Evolutionary conservation across 2,329 filamentous ascomycete species (phyloP), one percentile per base, ranked within the genome.

Genomic region (Shiraia sp.): DNA sequence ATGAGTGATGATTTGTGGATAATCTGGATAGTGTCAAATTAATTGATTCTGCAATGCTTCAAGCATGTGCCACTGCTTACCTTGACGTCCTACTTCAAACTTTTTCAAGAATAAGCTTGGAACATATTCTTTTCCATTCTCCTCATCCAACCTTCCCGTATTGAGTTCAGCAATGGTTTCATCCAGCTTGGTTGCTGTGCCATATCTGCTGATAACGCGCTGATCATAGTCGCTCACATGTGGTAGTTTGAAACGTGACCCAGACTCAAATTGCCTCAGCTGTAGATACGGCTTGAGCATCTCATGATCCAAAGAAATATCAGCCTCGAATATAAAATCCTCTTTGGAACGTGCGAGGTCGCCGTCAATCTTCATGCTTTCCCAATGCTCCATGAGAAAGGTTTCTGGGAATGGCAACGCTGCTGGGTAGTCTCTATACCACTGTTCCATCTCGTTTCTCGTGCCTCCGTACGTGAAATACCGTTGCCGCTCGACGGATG

Each of bases 181-280:
- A 5, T 23, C 12, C 7, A 57, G 40, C 10, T 16, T 33, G 3
- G 26, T 2, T 2, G 3, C 17, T 10, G 38, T 52, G 9, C 43
- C 44, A 16, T 47, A 23, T 6, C 26, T 22, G 2, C 29, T 39
- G n/a, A 57, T 34, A 23, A 27, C 25, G 6, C 36, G 24, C 10
- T 47, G 31, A 13, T 41, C 31, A 3, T 24, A 9, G 2, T 41
- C 15, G 5, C 37, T 33, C 9, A 40, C 8, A 3, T 10, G 9
- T 3, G 63, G 59, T 10, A 65, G 48, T 45, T 54, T 61, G 49
- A 62, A 65, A 6, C 52, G 51, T 2, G 62, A 65, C 2, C 63
- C 63, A 29, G 59, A 61, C 12, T 67, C 62, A 33, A 43, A 62
- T 13, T 30, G 36, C n/a, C 24, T 17, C 7, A 53, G 35, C 3